These are phyloP conservation scores for Helicocarpus griseus DNA, from an alignment of 2,329 filamentous ascomycete species.

Conservation along the genomic window DNA sequence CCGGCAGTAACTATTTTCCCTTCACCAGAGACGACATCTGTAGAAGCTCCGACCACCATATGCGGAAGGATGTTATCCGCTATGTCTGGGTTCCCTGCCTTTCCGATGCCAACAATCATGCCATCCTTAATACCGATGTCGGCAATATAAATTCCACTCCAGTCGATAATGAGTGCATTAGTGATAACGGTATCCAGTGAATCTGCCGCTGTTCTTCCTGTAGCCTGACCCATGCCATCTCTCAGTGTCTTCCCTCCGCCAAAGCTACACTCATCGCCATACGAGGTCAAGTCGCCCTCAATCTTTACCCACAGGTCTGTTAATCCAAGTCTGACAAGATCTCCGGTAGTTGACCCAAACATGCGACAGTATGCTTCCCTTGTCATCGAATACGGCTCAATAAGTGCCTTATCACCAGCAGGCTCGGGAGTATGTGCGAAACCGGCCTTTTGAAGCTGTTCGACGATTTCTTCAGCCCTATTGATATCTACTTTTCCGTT, in stretches of 20 bases:
- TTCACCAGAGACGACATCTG: slow-evolving; percentile 86
- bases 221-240: slow-evolving; percentile 92
- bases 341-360: slow-evolving; percentile 88
- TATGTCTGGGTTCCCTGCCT: slow-evolving; percentile 92
- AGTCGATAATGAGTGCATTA: slow-evolving; percentile 85
- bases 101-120: slow-evolving; percentile 78
- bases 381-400: slow-evolving; percentile 61
- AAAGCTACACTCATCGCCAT: slow-evolving; percentile 92
- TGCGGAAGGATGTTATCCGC: slow-evolving; percentile 76
- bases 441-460: slow-evolving; percentile 57
- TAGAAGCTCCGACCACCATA: slow-evolving; percentile 78
- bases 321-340: slow-evolving; percentile 68
- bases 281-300: slow-evolving; percentile 72
- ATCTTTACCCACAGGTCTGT: slow-evolving; percentile 88
- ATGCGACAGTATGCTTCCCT: slow-evolving; percentile 71
- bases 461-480: slow-evolving; percentile 56
- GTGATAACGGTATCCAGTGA: slow-evolving; percentile 76
- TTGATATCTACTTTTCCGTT: slow-evolving; percentile 58
- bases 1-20: slow-evolving; percentile 85
- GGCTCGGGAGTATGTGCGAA: slow-evolving; percentile 71
- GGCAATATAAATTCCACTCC: slow-evolving; percentile 88
- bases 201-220: slow-evolving; percentile 61
- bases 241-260: slow-evolving; percentile 88
- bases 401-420: slow-evolving; percentile 42
- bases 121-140: slow-evolving; percentile 91